Conservation (phyloP, 208 protist genomes). For the Acanthamoeba royreba region DNA sequence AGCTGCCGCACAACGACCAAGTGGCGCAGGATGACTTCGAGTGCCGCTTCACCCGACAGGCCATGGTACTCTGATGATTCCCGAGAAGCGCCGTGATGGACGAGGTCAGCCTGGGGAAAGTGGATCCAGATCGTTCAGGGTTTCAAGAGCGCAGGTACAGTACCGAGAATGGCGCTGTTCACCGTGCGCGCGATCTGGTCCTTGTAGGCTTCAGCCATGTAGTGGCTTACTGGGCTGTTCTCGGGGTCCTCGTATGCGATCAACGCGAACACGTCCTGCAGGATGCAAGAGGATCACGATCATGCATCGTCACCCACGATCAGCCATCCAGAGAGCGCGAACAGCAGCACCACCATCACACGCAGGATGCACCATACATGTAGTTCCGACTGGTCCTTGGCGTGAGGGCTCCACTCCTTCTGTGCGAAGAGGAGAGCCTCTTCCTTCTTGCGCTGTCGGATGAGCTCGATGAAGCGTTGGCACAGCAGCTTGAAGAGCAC, state of each 20-base stretch:
- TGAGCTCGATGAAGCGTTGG: conserved; percentile 22
- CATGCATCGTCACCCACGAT: too few species aligned
- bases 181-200: background rate
- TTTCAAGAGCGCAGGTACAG: background rate
- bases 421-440: conserved; percentile 12
- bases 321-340: too few species aligned
- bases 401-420: conserved; percentile 12
- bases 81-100: background rate
- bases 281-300: background rate
- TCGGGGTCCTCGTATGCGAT: conserved; percentile 23
- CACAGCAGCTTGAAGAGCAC: conserved; percentile 12
- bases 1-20: background rate
- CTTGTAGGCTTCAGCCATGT: background rate
- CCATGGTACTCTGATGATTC: background rate
- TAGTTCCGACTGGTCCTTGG: background rate
- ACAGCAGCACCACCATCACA: background rate
- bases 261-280: conserved; percentile 14
- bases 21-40: background rate
- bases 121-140: background rate
- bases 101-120: background rate
- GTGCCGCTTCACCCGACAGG: background rate
- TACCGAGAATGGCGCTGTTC: conserved; percentile 29
- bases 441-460: conserved; percentile 3
- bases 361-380: background rate
- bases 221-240: background rate